phyloP scores from a whole-genome alignment of 2,329 filamentous ascomycete genomes.

The Teratosphaeriaceae sp. region DNA sequence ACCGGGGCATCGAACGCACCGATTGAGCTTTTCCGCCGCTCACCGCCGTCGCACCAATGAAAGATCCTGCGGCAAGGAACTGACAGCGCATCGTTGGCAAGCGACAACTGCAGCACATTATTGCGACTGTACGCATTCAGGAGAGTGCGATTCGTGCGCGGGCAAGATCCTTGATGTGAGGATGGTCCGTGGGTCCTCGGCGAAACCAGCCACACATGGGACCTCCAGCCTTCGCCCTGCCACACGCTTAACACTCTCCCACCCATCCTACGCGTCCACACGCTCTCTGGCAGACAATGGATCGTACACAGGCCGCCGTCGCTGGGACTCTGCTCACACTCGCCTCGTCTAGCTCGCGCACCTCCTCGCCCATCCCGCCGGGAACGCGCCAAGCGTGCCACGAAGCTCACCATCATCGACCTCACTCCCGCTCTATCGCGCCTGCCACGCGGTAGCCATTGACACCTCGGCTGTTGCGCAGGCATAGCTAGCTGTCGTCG shows the following conservation, averaged over 20 bases:
- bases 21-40: background rate
- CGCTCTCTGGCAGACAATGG: background rate
- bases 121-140: too few species aligned
- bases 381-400: background rate
- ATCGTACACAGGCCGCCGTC: background rate
- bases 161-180: background rate
- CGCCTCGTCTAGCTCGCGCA: background rate
- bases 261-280: slow-evolving; percentile 5
- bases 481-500: slow-evolving; percentile 2
- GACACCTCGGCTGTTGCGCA: slow-evolving; percentile 4
- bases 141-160: slow-evolving; percentile 1
- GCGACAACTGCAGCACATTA: background rate
- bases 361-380: background rate
- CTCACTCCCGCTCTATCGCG: background rate
- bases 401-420: background rate
- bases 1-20: too few species aligned
- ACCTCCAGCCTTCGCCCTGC: slow-evolving; percentile 4
- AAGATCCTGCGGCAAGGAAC: background rate
- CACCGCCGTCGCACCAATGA: background rate
- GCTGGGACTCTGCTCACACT: slow-evolving; percentile 3
- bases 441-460: slow-evolving; percentile 9
- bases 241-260: background rate
- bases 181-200: background rate
- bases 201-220: background rate
- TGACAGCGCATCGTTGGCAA: background rate